Base-by-base conservation (phyloP, 2,329 filamentous ascomycete genomes). In the Botryotinia globosa region DNA sequence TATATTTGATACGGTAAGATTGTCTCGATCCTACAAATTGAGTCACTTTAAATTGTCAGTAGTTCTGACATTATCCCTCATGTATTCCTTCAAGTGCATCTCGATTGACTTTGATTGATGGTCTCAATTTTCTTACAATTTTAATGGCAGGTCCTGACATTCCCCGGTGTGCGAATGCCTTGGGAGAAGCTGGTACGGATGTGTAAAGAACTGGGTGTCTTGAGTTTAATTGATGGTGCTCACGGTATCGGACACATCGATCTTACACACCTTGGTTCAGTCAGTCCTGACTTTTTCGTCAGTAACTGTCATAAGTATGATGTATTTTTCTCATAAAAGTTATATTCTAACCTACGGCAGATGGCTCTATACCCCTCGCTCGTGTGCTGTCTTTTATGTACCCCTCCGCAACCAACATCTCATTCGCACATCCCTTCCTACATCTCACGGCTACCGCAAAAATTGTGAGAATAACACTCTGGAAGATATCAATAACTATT, bases 261-360 rank as follows among this genome's bases (percentile, higher is more conserved):
- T 81, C 74, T 80, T 29, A 82, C 97, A 20, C 88, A 97, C n/a
- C 65, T 67, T 32, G 65, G 65, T 16, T 56, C 65, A 42, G 83
- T 94, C 4, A 88, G 93, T 73, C 90, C 94, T 0, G 94, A 98
- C 81, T 97, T 97, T 83, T 93, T 97, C 79, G 87, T 95, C 16
- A 91, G 87, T 73, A 98, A 97, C 81, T 94, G 91, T 78, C 92
- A 97, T 83, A 97, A 97, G 85, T 98, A 94, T 93, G 88, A 70
- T n/a, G 9, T 22, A 25, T 29, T 20, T 12, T 10, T 34, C 37
- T 20, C 9, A 42, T 3, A 1, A 39, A 37, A 18, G 6, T 7
- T 7, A 0, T 1, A 48, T n/a, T n/a, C 32, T 34, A 34, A 61
- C 22, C 10, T 25, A 25, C 9, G 10, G 54, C 22, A 78, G 78